Base-by-base conservation (phyloP, 768 basidiomycete species). In the Exsudoporus frostii region DNA sequence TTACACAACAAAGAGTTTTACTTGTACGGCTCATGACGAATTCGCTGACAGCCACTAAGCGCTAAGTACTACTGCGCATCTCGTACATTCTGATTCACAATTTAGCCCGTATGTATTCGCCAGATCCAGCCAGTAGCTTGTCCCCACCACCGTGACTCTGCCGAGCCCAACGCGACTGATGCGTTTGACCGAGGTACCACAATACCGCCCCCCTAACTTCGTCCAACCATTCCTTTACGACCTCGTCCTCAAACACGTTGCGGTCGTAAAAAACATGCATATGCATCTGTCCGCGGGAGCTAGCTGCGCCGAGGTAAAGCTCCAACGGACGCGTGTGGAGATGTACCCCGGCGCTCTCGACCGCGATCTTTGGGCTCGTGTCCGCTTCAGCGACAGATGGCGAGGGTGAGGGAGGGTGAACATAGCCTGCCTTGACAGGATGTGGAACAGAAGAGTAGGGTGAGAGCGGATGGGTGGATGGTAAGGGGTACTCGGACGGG, bases 241-340 rank as follows among this genome's bases (percentile, higher is more conserved):
- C 54, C 1, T 50, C 66, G 5, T 71, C 66, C 2, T 76, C 71
- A 42, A 73, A 82, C 5, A 78, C 76, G 56, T 82, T 79, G 7
- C 61, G 65, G 44, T 84, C 82, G 58, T 69, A 77, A 56, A 49
- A 73, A 5, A 71, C 40, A 14, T 59, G 50, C 41, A 81, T 42
- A 2, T 51, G 51, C 34, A 84, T 51, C 33, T 66, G 63, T 30
- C 71, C 62, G 2, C 56, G 59, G 5, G 58, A 61, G 2, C 69
- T 77, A 3, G 65, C 46, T 15, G 79, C 75, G 2, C 77, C 75
- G 0, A 82, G 70, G 56, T 80, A 68, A 15, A 67, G 53, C 57
- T 82, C 77, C 3, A 60, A 70, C 2, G 81, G 77, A 8, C 78
- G 75, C 48, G 72, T 70, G 34, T 73, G 77, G 13, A 82, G 65